Evolutionary conservation across 805 yeast species (phyloP).

Genomic region (Diddensiella santjacobensis): DNA sequence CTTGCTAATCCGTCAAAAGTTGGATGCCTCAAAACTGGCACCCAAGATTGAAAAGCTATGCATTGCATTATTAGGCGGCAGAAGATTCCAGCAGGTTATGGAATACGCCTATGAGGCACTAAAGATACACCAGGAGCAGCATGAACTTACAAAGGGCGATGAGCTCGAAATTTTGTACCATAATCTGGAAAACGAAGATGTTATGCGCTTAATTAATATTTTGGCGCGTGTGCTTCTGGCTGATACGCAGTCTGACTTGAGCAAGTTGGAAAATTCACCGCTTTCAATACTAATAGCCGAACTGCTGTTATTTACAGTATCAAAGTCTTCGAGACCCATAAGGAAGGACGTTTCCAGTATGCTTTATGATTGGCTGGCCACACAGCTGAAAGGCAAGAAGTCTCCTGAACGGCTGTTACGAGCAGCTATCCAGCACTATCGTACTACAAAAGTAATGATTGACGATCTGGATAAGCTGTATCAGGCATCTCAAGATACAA

Average conservation of each 20-base stretch:
- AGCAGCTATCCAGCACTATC: neutral
- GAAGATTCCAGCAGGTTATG: neutral
- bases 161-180: neutral
- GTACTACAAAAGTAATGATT: neutral
- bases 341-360: neutral
- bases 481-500: neutral
- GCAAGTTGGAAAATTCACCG: neutral
- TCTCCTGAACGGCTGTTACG: neutral
- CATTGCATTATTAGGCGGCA: neutral
- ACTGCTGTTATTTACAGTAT: neutral
- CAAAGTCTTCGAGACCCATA: neutral
- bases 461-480: no score
- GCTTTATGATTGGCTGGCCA: neutral
- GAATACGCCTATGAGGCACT: neutral
- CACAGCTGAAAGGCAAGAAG: neutral
- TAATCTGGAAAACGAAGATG: neutral
- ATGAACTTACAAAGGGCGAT: neutral
- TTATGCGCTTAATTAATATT: neutral
- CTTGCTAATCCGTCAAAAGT: neutral
- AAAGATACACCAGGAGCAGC: neutral
- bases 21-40: neutral
- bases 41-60: neutral
- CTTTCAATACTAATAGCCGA: neutral
- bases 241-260: neutral
- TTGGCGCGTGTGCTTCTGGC: neutral